A percentile compares a stretch with the other conserved stretches of the same genome.
phyloP scores from a whole-genome alignment of 768 basidiomycete genomes.

The Lactarius tabidus region DNA sequence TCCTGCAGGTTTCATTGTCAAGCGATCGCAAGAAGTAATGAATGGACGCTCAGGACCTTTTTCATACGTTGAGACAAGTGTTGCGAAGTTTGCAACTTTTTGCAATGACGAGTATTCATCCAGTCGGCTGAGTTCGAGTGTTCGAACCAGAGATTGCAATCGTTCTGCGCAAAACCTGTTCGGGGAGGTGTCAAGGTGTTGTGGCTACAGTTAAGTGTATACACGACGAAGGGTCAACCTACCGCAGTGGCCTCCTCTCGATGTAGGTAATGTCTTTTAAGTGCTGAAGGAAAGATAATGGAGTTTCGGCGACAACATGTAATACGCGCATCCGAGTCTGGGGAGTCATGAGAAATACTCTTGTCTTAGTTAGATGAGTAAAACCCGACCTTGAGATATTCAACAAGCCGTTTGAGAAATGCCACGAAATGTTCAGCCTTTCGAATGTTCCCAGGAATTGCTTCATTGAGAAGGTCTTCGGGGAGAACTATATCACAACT shows the following conservation, averaged over 20 bases:
- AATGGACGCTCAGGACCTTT: conserved; percentile 54
- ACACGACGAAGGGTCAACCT: conserved; percentile 28
- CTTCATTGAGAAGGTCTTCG: conserved; percentile 91
- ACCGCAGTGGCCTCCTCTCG: conserved; percentile 89
- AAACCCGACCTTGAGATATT: conserved; percentile 83
- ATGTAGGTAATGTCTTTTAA: conserved; percentile 99
- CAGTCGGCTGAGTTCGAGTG: conserved; percentile 80
- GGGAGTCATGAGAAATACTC: neutral
- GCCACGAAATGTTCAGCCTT: conserved; percentile 99
- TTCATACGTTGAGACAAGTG: conserved; percentile 95
- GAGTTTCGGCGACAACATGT: conserved; percentile 98
- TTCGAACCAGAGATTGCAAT: conserved; percentile 88
- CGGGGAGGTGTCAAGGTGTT: neutral
- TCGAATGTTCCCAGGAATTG: conserved; percentile 95
- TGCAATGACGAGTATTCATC: conserved; percentile 92
- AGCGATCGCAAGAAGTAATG: neutral
- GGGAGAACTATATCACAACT: conserved; percentile 61
- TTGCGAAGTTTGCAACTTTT: conserved; percentile 95
- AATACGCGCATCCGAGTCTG: conserved; percentile 99
- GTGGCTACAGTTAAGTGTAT: conserved; percentile 1
- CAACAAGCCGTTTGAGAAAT: conserved; percentile 95
- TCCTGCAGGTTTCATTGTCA: conserved; percentile 44
- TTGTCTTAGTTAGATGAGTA: neutral
- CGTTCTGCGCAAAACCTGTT: conserved; percentile 93
- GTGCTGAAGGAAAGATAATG: conserved; percentile 93